Evolutionary conservation across 2,329 filamentous ascomycete genomes (phyloP).

Genomic region (Scytalidium sp.): DNA sequence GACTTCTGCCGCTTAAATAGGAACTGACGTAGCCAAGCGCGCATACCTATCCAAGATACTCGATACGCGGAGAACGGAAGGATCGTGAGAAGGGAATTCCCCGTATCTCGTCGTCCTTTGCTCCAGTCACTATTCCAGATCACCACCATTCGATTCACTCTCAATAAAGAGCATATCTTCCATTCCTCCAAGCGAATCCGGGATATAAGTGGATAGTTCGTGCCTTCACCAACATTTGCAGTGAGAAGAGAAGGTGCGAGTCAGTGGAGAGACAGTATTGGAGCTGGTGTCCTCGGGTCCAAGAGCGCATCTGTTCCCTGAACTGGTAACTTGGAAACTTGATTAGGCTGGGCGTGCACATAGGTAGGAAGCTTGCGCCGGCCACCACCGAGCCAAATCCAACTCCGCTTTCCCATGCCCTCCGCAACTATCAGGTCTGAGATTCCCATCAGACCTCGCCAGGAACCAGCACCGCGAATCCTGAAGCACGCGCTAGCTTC

Average conservation of each 20-base stretch:
- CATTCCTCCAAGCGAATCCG: no score
- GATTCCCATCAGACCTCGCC: conserved; percentile 22
- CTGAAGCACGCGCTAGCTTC: conserved; percentile 25
- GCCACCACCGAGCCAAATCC: neutral
- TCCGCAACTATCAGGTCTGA: conserved; percentile 23
- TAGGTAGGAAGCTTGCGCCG: neutral
- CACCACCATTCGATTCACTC: no score
- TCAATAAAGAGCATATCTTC: no score
- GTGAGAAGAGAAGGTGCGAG: no score
- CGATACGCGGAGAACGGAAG: no score
- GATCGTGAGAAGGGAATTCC: no score
- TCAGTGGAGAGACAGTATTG: neutral
- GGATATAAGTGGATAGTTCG: neutral
- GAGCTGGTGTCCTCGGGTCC: neutral
- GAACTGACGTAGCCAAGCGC: no score
- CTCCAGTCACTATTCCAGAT: no score
- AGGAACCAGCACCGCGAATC: conserved; percentile 13
- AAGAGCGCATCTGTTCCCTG: neutral
- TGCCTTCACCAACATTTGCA: neutral
- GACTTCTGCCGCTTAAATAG: no score
- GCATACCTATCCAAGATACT: no score
- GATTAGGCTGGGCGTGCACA: neutral
- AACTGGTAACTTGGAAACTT: neutral
- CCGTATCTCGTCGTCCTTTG: no score
- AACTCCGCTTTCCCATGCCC: conserved; percentile 19